Percentiles rank a stretch among this genome's conserved stretches.
Evolutionary conservation across 192 early-diverging fungal genomes (phyloP).

Genomic region (Backusella liffmaniae): DNA sequence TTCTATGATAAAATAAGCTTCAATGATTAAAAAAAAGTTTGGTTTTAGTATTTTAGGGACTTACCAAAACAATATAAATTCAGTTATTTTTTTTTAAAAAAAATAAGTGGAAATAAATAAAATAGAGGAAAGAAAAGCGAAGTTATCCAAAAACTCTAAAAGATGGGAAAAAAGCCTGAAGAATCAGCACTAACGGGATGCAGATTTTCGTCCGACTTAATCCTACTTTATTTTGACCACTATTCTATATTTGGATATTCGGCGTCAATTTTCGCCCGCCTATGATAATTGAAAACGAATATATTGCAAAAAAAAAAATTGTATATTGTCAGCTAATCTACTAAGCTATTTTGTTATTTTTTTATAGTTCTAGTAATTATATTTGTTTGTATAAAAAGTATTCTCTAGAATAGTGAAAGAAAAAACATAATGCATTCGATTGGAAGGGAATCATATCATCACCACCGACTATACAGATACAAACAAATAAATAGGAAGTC

Average conservation of each 20-base stretch:
- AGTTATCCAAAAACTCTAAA: constrained; percentile 4
- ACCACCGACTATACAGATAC: neutral
- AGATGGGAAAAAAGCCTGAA: neutral
- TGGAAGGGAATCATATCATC: neutral
- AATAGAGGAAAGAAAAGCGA: constrained; percentile 9
- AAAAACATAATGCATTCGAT: neutral
- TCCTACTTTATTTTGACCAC: constrained; percentile 4
- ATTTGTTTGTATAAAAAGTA: neutral
- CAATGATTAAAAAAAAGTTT: too few relatives aligned
- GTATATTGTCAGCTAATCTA: neutral
- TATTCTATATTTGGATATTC: constrained; percentile 4
- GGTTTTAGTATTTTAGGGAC: neutral
- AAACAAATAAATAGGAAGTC: neutral
- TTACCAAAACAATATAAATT: neutral
- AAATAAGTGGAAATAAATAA: neutral
- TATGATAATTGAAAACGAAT: neutral
- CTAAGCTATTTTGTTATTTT: neutral
- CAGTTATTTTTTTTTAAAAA: neutral
- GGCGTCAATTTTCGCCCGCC: neutral
- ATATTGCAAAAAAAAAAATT: neutral
- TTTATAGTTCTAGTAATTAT: neutral
- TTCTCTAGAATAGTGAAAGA: neutral
- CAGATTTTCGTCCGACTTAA: neutral
- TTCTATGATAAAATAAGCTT: neutral
- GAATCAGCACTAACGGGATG: neutral